Conservation (phyloP, 2,329 filamentous ascomycete species). For the Rhinocladiella mackenziei region DNA sequence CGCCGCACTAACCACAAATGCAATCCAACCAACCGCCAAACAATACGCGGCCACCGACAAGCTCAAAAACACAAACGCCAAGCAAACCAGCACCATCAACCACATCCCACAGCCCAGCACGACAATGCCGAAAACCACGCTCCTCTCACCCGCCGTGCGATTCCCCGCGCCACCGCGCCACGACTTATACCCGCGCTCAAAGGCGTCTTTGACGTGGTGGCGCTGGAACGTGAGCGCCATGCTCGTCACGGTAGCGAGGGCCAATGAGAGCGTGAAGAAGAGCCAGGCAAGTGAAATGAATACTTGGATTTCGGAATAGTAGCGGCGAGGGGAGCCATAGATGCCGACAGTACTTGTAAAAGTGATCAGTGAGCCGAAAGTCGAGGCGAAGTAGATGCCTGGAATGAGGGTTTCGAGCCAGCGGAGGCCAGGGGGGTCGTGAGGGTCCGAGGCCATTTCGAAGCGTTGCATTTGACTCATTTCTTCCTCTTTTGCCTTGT, state of each 20-base stretch:
- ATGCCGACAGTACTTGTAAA: constrained; percentile 21
- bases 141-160: constrained; percentile 18
- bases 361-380: constrained; percentile 23
- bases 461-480: constrained; percentile 17
- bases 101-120: constrained; percentile 18
- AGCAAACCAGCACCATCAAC: constrained; percentile 17
- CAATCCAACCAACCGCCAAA: constrained; percentile 24
- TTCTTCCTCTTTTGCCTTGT: background rate
- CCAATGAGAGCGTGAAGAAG: constrained; percentile 21
- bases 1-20: constrained; percentile 14
- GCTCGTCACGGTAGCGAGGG: constrained; percentile 14
- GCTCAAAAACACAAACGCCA: constrained; percentile 24
- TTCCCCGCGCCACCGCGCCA: constrained; percentile 22
- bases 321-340: constrained; percentile 17
- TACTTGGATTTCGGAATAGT: constrained; percentile 17
- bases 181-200: constrained; percentile 21
- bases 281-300: constrained; percentile 24
- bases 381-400: constrained; percentile 16
- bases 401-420: constrained; percentile 23
- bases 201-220: constrained; percentile 21
- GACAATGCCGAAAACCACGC: constrained; percentile 24
- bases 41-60: constrained; percentile 18
- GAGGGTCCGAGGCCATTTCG: constrained; percentile 18
- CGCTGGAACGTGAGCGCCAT: constrained; percentile 22
- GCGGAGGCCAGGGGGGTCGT: constrained; percentile 18